Evolutionary conservation across 2,329 filamentous ascomycete species (phyloP), one percentile per base, ranked within the genome.

Genomic region (Penicillium crustosum): DNA sequence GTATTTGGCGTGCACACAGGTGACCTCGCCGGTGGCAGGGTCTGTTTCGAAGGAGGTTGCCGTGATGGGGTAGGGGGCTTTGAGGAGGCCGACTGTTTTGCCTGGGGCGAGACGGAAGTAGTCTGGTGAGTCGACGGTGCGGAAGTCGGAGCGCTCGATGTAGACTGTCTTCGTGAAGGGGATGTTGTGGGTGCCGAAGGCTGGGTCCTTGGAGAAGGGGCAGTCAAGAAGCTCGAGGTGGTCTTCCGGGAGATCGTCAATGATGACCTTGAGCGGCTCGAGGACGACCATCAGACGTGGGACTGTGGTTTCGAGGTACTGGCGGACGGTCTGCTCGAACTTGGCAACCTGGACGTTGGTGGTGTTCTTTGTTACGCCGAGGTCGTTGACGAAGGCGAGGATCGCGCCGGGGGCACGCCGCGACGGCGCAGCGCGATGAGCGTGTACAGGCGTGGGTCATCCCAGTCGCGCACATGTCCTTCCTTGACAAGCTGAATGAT

Each of bases 381-480:
- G 86, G 75, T 96, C 92, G 65, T 91, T 91, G 58, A 97, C 87
- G 68, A 97, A 97, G 54, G 90, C 88, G 57, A 96, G 84, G 59
- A 97, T 89, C 2, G 92, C 93, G 25, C 90, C 90, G 0, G 93
- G 0, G 93, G 93, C 0, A 97, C 85, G 71, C 93, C 93, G 58
- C 93, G 86, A 51, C 93, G 85, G 53, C 90, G 88, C 49, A 97
- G 84, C 1, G 86, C 91, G 59, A 93, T 91, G 19, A 97, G 80
- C 1, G 93, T 96, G 77, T 91, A 96, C 6, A 97, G 81, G 35
- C 93, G 85, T 12, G 93, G 93, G 68, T 97, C 93, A 66, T 97
- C 90, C 91, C 93, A 97, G 54, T 86, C 90, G 38, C 89, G 85
- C 8, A 97, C 93, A 62, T 88, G 82, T n/a, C 86, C 85, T 50